Evolutionary conservation across 139 green algal genomes (phyloP).

Genomic region (Trebouxia sp.): DNA sequence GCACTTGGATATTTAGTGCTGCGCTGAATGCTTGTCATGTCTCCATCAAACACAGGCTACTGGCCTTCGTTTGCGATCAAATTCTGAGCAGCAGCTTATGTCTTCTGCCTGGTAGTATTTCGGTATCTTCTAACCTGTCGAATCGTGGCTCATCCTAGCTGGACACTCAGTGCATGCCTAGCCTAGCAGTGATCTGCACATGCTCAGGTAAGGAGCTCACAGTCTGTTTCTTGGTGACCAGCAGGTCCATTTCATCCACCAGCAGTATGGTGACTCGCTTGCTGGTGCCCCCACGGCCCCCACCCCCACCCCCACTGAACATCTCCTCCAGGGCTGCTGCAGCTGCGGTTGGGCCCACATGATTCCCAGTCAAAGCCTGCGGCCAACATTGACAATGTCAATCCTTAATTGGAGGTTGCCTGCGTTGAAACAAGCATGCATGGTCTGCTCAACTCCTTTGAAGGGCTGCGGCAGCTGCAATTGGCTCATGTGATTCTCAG

Average conservation of each 20-base stretch:
- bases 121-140: no score
- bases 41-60: no score
- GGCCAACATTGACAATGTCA: background rate
- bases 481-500: no score
- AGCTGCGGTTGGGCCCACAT: conserved; percentile 55
- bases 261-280: conserved; percentile 71
- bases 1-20: no score
- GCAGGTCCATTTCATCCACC: conserved; percentile 96
- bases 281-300: conserved; percentile 35
- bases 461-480: no score
- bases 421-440: background rate
- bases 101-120: no score
- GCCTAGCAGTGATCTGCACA: background rate
- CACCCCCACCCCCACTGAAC: conserved; percentile 53
- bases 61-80: no score
- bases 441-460: background rate
- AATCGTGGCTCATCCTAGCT: no score
- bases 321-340: conserved; percentile 67
- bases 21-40: no score
- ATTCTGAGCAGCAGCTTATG: no score
- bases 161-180: no score
- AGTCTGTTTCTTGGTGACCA: conserved; percentile 88
- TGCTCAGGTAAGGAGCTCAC: conserved; percentile 34
- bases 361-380: conserved; percentile 79
- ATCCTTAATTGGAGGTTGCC: background rate